Evolutionary conservation across 2,329 filamentous ascomycete species (phyloP), one percentile per base, ranked within the genome.

Genomic region (Scytalidium lignicola): DNA sequence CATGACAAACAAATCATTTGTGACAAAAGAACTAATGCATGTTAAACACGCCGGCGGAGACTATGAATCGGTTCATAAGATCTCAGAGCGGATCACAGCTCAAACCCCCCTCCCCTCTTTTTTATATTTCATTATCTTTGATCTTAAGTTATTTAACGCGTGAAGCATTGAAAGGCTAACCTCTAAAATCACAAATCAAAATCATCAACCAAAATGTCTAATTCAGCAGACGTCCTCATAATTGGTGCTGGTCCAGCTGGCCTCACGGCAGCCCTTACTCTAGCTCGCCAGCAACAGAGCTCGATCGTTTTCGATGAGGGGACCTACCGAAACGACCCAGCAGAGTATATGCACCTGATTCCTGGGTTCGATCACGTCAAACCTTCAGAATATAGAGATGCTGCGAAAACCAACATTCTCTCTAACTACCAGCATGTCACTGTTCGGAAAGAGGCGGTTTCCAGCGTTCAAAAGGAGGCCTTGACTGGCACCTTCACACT

Each of bases 231-330:
- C 43, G 64, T 64, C 28, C 58, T 71, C 3, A 65, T 72, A 45
- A 56, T 71, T 15, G 74, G 73, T 43, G 67, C 59, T 22, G 73
- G 73, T 1, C 74, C 72, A 7, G 71, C 71, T 1, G 73, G 73
- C 6, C 65, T 77, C 2, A 59, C 70, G 1, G 65, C 65, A 1
- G 70, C 70, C 0, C 56, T 67, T 1, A 58, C 59, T 0, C 64
- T 73, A 2, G 67, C 67, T 15, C 68, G 72, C 21, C 63, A 64
- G 13, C 61, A 64, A 1, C 63, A 67, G 47, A 70, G 64, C 13
- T 65, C 65, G 19, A 53, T 74, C 10, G 60, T 78, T 17, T 74
- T 76, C 54, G 70, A 74, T 52, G 67, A 64, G 0, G 57, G 56
- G 2, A 52, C 55, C 6, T 76, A 70, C 55, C 69, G 74, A 47